A percentile compares a stretch with the other conserved stretches of the same genome.
Evolutionary conservation across 306 rosid genomes (phyloP).

Genomic region (Quillaja saponaria): DNA sequence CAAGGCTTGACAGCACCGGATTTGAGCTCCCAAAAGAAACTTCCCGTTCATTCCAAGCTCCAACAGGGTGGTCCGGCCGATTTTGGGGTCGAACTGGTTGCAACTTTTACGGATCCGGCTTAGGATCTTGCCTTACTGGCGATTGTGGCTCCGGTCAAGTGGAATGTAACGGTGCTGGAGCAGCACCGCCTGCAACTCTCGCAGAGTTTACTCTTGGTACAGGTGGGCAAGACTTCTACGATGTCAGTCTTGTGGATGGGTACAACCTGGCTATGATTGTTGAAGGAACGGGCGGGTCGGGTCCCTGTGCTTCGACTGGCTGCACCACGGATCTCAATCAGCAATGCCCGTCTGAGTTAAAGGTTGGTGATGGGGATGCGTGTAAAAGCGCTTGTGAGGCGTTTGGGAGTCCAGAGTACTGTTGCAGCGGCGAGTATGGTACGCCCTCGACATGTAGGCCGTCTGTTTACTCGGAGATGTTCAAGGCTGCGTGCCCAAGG

Average conservation of each 20-base stretch:
- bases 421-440: constrained; percentile 65
- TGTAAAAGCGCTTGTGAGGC: constrained; percentile 98
- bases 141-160: constrained; percentile 85
- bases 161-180: constrained; percentile 93
- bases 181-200: constrained; percentile 79
- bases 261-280: constrained; percentile 81
- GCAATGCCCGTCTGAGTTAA: constrained; percentile 80
- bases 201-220: constrained; percentile 95
- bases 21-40: constrained; percentile 76
- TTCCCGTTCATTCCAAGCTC: constrained; percentile 69
- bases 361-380: constrained; percentile 64
- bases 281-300: constrained; percentile 82
- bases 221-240: constrained; percentile 86
- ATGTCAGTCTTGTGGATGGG: constrained; percentile 96
- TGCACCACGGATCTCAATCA: constrained; percentile 79
- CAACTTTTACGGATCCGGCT: constrained; percentile 67
- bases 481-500: constrained; percentile 57
- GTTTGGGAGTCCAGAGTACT: constrained; percentile 82
- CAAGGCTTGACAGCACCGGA: constrained; percentile 74
- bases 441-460: constrained; percentile 54
- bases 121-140: constrained; percentile 79
- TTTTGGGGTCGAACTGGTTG: constrained; percentile 94
- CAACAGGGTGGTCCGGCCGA: constrained; percentile 97
- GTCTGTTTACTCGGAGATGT: constrained; percentile 64
- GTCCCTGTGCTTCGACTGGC: constrained; percentile 73